Conservation (phyloP, 2,329 filamentous ascomycete genomes). For the Colletotrichum sp. region DNA sequence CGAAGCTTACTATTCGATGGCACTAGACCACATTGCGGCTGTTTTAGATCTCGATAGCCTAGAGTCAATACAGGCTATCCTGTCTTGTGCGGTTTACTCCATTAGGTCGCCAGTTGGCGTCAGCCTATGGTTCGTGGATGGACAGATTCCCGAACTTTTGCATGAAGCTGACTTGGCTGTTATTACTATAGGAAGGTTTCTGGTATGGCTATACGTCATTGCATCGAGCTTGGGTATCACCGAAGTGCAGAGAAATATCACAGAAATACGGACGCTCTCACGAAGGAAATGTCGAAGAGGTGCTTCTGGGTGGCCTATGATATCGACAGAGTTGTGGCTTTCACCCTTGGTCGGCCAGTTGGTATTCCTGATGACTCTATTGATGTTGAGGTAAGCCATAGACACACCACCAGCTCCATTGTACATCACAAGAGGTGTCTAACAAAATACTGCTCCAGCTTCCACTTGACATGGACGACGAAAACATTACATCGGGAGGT, state of each 20-base stretch:
- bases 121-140: constrained; percentile 27
- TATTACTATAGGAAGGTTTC: constrained; percentile 29
- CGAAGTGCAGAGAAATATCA: constrained; percentile 27
- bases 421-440: neutral
- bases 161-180: neutral
- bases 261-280: constrained; percentile 20
- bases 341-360: constrained; percentile 34
- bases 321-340: constrained; percentile 34
- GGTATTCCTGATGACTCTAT: constrained; percentile 30
- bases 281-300: constrained; percentile 32
- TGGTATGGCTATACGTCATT: constrained; percentile 37
- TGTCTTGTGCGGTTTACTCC: constrained; percentile 37
- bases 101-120: constrained; percentile 31
- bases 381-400: constrained; percentile 28
- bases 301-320: constrained; percentile 38
- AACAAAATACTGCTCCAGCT: constrained; percentile 13
- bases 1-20: constrained; percentile 23
- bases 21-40: constrained; percentile 23
- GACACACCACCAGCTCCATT: neutral
- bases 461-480: constrained; percentile 34
- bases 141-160: too few relatives aligned
- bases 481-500: constrained; percentile 26
- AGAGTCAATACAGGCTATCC: constrained; percentile 35
- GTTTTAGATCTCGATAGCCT: constrained; percentile 29
- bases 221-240: constrained; percentile 39